Base-by-base conservation (phyloP, 768 basidiomycete species). In the Phylloporus sp. region DNA sequence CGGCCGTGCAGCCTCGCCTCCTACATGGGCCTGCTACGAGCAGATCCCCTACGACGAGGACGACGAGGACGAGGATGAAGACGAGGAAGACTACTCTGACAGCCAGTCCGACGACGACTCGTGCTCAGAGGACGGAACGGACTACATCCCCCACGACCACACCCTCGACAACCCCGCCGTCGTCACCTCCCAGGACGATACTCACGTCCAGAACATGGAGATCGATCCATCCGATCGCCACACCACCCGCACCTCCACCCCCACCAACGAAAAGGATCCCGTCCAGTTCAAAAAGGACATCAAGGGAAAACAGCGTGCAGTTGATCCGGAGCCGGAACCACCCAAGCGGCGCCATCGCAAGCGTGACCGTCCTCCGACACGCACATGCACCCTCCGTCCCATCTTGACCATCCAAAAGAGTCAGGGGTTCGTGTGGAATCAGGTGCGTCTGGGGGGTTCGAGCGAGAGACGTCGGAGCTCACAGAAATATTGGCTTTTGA, bases 371-470 rank as follows among this genome's bases (percentile, higher is more conserved):
- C 77, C 77, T 32, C 71, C 76, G 4, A 73, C 78, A 15, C 80
- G 76, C 55, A 73, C 78, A 15, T 80, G 76, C 55, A 77, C 82
- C 20, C 77, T 89, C 34, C 79, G 89, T 15, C 89, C 89, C 27
- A 90, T 91, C 65, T 63, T 90, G 64, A 91, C 89, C 33, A 91
- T 91, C 44, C 88, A 90, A 61, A 76, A 76, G 61, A 89, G 87
- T 57, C 87, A 91, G 65, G 89, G 89, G 11, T 91, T 91, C 58
- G 89, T 91, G 2, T 91, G 89, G 89, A 91, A 91, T 58, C 89
- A 90, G 76, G 88, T 86, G 42, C 38, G 81, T 67, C n/a, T 42
- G 10, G n/a, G 0, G 17, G 15, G 11, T 22, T n/a, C 18, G 26
- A 10, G 17, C 9, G 10, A 20, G 28, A 15, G 18, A 17, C 11